Evolutionary conservation across 192 early-diverging fungal species (phyloP).

Genomic region (Mortierella claussenii): DNA sequence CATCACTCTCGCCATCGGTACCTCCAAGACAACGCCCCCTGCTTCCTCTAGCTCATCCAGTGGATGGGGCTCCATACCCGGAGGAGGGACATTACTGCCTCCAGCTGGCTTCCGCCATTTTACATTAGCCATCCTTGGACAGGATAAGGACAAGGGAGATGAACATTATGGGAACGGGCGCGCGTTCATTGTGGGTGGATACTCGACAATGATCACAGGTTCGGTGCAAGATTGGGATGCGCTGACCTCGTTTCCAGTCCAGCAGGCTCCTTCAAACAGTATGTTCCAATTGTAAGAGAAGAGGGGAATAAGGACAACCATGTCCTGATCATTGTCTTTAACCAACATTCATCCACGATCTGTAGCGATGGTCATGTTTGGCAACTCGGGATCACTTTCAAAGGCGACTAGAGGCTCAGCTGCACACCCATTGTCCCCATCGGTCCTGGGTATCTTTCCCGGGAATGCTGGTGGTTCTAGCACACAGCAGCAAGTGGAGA

Average conservation of each 20-base stretch:
- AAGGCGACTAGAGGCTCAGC: slow-evolving; percentile 27
- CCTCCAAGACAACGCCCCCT: slow-evolving; percentile 24
- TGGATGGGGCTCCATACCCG: slow-evolving; percentile 40
- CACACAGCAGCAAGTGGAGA: slow-evolving; percentile 12
- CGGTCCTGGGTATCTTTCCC: slow-evolving; percentile 18
- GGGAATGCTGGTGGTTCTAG: slow-evolving; percentile 33
- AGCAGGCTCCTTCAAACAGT: slow-evolving; percentile 45
- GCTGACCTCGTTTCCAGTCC: slow-evolving; percentile 43
- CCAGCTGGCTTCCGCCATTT: slow-evolving; percentile 45
- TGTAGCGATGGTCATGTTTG: slow-evolving; percentile 55
- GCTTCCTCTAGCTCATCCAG: slow-evolving; percentile 10
- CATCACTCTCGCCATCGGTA: slow-evolving; percentile 40
- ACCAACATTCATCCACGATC: too few species aligned
- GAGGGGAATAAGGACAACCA: too few species aligned
- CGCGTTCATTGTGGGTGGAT: slow-evolving; percentile 40
- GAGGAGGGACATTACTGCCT: slow-evolving; percentile 16
- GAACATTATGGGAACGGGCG: slow-evolving; percentile 27
- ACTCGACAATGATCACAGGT: slow-evolving; percentile 36
- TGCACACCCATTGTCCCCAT: slow-evolving; percentile 13
- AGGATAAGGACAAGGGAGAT: slow-evolving; percentile 14
- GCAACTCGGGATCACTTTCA: slow-evolving; percentile 19
- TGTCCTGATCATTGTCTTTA: too few species aligned
- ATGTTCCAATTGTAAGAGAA: background rate
- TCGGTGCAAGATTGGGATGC: slow-evolving; percentile 33
- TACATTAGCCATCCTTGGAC: slow-evolving; percentile 30